Evolutionary conservation across 208 protist genomes (phyloP).

Genomic region (Acanthamoeba lenticulata): DNA sequence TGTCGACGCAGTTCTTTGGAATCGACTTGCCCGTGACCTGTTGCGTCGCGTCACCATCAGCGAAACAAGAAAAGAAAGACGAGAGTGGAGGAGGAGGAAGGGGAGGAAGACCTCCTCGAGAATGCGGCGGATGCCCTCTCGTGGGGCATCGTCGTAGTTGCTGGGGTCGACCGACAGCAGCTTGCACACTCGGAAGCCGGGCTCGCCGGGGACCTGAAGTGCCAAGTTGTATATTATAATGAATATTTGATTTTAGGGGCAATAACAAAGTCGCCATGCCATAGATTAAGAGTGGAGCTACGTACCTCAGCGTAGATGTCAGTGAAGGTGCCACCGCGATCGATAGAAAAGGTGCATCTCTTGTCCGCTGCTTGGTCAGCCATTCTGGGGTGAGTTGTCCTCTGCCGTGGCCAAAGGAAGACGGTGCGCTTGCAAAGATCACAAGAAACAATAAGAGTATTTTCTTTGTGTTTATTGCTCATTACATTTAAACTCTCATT

Average conservation of each 20-base stretch:
- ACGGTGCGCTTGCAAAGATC: neutral
- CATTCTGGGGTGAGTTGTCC: too few relatives aligned
- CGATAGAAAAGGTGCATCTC: conserved; percentile 89
- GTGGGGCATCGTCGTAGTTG: conserved; percentile 95
- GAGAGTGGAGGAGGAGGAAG: too few relatives aligned
- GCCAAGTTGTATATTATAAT: neutral
- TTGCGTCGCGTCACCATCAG: neutral
- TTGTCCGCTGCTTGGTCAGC: too few relatives aligned
- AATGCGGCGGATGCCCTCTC: conserved; percentile 94
- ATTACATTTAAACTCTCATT: too few relatives aligned
- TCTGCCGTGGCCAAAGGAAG: neutral
- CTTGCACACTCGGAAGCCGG: conserved; percentile 88
- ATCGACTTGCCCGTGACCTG: conserved; percentile 52
- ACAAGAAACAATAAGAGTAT: too few relatives aligned
- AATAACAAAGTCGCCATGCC: neutral
- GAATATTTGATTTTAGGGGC: neutral
- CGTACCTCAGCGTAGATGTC: conserved; percentile 88
- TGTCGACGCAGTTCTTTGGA: conserved; percentile 83
- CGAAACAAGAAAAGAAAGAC: neutral
- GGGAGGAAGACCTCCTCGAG: conserved; percentile 80
- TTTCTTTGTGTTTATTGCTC: too few relatives aligned
- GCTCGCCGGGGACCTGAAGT: conserved; percentile 10
- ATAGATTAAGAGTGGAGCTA: neutral
- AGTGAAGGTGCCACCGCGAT: conserved; percentile 96
- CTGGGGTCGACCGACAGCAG: conserved; percentile 93